phyloP scores from a whole-genome alignment of 1,139 yeast genomes.

The Diutina sp. region DNA sequence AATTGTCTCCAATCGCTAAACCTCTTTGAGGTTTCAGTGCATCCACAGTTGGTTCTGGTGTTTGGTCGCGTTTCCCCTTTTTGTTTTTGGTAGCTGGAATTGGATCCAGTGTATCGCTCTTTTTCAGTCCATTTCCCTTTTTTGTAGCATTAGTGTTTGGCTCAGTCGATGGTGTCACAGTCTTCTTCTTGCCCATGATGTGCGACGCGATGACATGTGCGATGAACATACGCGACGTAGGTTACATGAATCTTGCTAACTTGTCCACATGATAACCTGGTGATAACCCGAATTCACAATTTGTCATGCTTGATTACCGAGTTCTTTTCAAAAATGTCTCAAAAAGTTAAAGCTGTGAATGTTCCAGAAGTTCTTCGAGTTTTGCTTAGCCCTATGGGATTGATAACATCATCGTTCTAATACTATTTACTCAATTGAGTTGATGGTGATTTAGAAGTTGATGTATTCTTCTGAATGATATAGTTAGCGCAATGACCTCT shows the following conservation, averaged over 20 bases:
- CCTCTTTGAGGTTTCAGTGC: slow-evolving; percentile 26
- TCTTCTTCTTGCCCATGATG: slow-evolving; percentile 1
- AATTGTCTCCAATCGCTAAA: slow-evolving; percentile 31
- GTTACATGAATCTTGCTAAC: neutral
- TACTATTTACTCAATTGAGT: no score
- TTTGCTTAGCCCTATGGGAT: no score
- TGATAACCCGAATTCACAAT: no score
- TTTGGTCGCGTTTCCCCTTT: neutral
- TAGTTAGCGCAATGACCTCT: no score
- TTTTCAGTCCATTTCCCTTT: neutral
- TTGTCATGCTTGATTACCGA: no score
- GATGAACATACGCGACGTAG: neutral
- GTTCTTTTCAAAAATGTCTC: no score
- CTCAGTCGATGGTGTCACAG: neutral
- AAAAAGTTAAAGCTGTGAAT: no score
- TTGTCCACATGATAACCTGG: no score
- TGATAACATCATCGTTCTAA: no score
- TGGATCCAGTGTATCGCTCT: neutral
- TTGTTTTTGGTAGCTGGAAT: neutral
- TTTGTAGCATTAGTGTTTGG: neutral
- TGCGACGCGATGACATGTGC: neutral
- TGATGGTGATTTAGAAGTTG: no score
- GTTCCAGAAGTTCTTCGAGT: no score
- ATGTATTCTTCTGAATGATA: no score
- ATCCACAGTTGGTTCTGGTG: neutral